phyloP scores from a whole-genome alignment of 2,329 filamentous ascomycete genomes.

The Nigrospora oryzae region DNA sequence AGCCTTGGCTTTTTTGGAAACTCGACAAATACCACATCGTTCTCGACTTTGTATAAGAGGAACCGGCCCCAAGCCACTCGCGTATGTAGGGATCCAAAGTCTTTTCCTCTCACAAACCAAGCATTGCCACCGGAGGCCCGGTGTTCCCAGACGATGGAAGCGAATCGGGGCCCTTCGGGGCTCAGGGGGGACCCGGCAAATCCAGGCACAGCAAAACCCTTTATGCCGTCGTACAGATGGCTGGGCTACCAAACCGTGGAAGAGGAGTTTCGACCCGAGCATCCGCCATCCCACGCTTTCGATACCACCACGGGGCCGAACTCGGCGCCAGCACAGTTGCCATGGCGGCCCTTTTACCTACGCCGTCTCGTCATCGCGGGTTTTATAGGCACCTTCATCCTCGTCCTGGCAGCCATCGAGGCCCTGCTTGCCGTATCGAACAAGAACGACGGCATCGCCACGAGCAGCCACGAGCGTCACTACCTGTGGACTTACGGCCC shows the following conservation, averaged over 20 bases:
- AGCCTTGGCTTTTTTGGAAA: no score
- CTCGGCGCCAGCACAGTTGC: neutral
- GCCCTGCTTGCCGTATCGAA: constrained; percentile 1
- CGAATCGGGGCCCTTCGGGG: neutral
- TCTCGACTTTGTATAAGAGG: no score
- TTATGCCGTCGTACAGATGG: neutral
- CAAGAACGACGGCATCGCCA: constrained; percentile 1
- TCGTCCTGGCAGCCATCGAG: neutral
- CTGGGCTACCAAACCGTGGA: neutral
- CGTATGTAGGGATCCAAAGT: no score
- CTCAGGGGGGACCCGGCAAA: neutral
- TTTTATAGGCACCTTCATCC: neutral
- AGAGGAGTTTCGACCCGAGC: neutral
- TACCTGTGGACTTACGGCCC: constrained; percentile 29
- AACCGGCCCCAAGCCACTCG: no score
- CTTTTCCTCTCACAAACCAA: no score
- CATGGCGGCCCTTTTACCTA: constrained; percentile 7
- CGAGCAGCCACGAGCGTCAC: constrained; percentile 6
- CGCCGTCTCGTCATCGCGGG: neutral
- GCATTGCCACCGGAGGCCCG: neutral
- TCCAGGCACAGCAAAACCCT: neutral
- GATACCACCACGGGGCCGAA: neutral
- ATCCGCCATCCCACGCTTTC: neutral
- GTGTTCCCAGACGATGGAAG: neutral
- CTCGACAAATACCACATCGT: no score